Evolutionary conservation across 768 basidiomycete genomes (phyloP), one percentile per base, ranked within the genome.

Genomic region (Leccinum uliginosum): DNA sequence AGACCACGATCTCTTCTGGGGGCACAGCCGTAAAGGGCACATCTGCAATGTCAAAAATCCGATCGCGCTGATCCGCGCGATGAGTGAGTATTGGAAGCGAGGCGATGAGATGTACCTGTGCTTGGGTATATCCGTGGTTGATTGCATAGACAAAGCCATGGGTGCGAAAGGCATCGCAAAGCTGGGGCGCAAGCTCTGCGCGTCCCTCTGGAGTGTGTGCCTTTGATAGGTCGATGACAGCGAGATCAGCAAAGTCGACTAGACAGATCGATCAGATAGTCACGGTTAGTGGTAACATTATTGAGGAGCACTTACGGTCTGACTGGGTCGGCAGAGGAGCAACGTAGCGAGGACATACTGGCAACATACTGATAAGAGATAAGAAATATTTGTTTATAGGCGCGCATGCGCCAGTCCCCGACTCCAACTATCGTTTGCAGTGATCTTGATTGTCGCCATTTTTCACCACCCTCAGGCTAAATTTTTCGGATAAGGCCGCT

Each of bases 171-270:
- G 83, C 81, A 50, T 80, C 73, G 7, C 74, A 67, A 7, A 79
- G 74, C 59, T 79, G 72, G 4, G 64, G 50, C 1, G 76, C 76
- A 2, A 84, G 71, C 30, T 67, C 70, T 0, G 66, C 62, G 1
- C 78, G 74, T 5, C 75, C 81, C 58, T 81, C 74, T 1, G 68
- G 65, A 6, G 76, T 78, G 7, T 56, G 50, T 0, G 69, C 74
- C 40, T 75, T 71, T 1, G 81, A 74, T 14, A 85, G 63, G 59
- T 85, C 82, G 48, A 85, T 76, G 54, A 79, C 71, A 0, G 78
- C 71, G 5, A 86, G 74, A 50, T 83, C 79, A 12, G 81, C 83
- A 57, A 72, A 77, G 17, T 76, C 73, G 58, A 77, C 77, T 78
- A 45, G 26, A 49, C 17, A 73, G 73, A 60, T 75, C 69, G 72